Conservation (phyloP, 23 red algal species). For the Chondrus crispus region DNA sequence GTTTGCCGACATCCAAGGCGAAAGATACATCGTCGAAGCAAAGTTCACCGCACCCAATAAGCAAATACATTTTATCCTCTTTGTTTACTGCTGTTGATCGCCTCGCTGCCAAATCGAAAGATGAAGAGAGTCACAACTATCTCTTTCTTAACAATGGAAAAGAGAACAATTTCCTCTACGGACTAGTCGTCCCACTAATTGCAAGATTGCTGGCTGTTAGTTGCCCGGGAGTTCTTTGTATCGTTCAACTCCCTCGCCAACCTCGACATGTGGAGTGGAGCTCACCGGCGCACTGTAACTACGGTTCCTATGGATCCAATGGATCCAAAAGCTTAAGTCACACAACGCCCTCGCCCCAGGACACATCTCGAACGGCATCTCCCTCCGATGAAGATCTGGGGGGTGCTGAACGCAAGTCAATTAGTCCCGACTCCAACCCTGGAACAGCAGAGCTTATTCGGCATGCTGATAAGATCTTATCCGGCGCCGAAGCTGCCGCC, state of each 20-base stretch:
- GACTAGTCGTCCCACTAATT: conserved; percentile 78
- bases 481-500: background rate
- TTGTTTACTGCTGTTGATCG: conserved; percentile 46
- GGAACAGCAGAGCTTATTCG: background rate
- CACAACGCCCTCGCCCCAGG: conserved; percentile 10
- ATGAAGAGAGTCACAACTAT: conserved; percentile 27
- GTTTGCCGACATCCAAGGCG: too few species aligned
- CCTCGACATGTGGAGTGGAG: conserved; percentile 4
- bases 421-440: conserved; percentile 17
- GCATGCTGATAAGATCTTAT: background rate
- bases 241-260: conserved; percentile 67
- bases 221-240: conserved; percentile 53
- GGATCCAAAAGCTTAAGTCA: conserved; percentile 39
- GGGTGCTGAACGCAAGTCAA: background rate
- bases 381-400: conserved; percentile 31
- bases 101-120: too few species aligned
- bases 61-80: conserved; percentile 45
- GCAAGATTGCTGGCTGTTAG: conserved; percentile 75
- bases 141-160: conserved; percentile 65
- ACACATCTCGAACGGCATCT: conserved; percentile 26
- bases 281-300: background rate
- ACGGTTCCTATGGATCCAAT: conserved; percentile 30
- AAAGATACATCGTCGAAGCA: too few species aligned
- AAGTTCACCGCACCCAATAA: conserved; percentile 42
- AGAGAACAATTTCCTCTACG: conserved; percentile 71